Evolutionary conservation across 495 filamentous ascomycete genomes (phyloP).

Genomic region (Lasiosphaeris hirsuta): DNA sequence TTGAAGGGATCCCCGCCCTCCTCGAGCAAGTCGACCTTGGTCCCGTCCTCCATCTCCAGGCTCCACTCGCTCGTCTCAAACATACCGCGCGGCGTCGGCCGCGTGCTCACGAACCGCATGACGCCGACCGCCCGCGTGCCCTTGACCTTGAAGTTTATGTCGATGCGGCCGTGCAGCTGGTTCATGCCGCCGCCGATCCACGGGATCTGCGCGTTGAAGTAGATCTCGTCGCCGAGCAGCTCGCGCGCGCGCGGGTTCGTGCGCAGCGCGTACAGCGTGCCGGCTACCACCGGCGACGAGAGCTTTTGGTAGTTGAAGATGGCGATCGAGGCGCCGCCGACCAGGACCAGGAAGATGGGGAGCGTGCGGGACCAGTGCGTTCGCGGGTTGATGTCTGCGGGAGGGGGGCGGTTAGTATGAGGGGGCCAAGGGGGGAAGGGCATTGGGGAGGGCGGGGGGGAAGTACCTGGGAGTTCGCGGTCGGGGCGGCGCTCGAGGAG

Average conservation of each 20-base stretch:
- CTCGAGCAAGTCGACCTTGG: slow-evolving; percentile 63
- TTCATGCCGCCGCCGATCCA: slow-evolving; percentile 95
- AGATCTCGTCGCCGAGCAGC: slow-evolving; percentile 85
- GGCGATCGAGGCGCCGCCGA: slow-evolving; percentile 65
- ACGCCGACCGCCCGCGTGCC: slow-evolving; percentile 68
- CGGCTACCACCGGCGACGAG: slow-evolving; percentile 74
- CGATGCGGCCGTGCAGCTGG: slow-evolving; percentile 85
- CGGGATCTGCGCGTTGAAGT: slow-evolving; percentile 81
- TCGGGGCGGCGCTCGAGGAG: slow-evolving; percentile 77
- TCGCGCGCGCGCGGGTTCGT: slow-evolving; percentile 70
- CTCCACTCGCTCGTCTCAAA: slow-evolving; percentile 80
- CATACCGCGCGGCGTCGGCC: slow-evolving; percentile 66
- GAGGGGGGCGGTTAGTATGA: not conserved
- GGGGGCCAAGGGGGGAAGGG: not conserved
- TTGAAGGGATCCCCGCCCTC: slow-evolving; percentile 57
- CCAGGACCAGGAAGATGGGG: slow-evolving; percentile 53
- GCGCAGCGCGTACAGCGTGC: slow-evolving; percentile 85
- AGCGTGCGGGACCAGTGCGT: slow-evolving; percentile 49
- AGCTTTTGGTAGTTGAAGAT: slow-evolving; percentile 99
- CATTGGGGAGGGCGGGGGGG: not conserved
- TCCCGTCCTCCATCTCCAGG: slow-evolving; percentile 63
- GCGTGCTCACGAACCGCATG: slow-evolving; percentile 77
- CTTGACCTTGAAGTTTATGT: slow-evolving; percentile 85
- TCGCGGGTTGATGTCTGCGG: slow-evolving; percentile 27
- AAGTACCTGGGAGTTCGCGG: slow-evolving; percentile 36